phyloP scores from a whole-genome alignment of 768 basidiomycete species.

The Tylopilus subfusipes region DNA sequence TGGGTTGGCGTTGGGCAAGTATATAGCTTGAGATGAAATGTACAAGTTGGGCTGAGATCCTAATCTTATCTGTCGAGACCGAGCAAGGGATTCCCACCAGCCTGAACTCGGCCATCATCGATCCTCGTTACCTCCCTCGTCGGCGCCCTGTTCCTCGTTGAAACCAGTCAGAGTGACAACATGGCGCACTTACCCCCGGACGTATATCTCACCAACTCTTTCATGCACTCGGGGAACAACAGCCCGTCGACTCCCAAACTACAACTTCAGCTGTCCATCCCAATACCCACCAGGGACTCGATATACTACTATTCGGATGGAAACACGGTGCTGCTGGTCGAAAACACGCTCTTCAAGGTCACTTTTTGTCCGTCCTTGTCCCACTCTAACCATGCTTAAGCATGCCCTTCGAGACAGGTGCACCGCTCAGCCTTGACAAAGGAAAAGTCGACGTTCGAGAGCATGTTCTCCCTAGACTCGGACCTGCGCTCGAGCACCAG shows the following conservation, averaged over 20 bases:
- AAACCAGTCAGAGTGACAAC: conserved; percentile 12
- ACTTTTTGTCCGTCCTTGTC: conserved; percentile 2
- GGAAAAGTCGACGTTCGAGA: conserved; percentile 45
- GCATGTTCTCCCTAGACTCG: conserved; percentile 44
- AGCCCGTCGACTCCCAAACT: conserved; percentile 35
- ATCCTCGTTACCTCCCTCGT: not conserved
- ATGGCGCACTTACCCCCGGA: conserved; percentile 33
- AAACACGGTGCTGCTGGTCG: conserved; percentile 42
- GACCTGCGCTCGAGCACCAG: conserved; percentile 29
- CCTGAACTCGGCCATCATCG: not conserved
- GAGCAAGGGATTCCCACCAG: conserved; percentile 18
- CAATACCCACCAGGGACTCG: conserved; percentile 35
- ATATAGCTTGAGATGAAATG: conserved; percentile 9
- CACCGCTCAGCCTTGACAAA: conserved; percentile 41
- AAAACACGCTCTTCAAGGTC: conserved; percentile 50
- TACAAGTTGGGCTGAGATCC: not conserved
- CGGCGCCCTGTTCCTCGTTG: conserved; percentile 9
- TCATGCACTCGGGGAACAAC: conserved; percentile 32
- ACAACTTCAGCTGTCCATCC: conserved; percentile 31
- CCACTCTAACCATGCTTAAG: conserved; percentile 21
- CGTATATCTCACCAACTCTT: conserved; percentile 30
- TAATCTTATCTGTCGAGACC: conserved; percentile 23
- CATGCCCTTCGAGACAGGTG: conserved; percentile 26
- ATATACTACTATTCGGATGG: conserved; percentile 41
- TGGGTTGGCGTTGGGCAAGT: not conserved